Base-by-base conservation (phyloP, 2,329 filamentous ascomycete genomes). In the Akanthomyces dipterigenus region DNA sequence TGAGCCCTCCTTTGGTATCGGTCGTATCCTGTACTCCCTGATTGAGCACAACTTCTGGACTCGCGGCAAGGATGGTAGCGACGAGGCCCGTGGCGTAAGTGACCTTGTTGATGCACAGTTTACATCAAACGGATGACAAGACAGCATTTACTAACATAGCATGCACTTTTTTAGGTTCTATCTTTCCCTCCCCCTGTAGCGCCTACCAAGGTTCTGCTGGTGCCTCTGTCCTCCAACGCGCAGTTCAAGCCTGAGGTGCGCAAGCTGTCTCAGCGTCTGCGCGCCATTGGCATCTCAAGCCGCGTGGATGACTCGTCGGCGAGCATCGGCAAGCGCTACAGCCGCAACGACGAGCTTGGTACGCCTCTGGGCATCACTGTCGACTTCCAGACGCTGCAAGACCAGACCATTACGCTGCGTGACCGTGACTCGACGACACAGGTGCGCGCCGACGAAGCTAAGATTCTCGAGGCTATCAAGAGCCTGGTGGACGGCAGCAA, bases 11-110 rank as follows among this genome's bases (percentile, higher is more conserved):
- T 99, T 98, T 70, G 93, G 93, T 80, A 96, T 98, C 70, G 95
- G 93, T 63, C 87, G 93, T 69, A 97, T 98, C 65, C 80, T 98
- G 62, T 98, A 96, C 80, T 88, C 89, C 63, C 79, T 99, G 70
- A 89, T 96, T 72, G 95, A 99, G 79, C 95, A 99, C 77, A 87
- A 85, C 73, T 99, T 93, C 84, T 99, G 95, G 93, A 91, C 88
- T 59, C 89, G 95, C 65, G 81, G 73, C 60, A 81, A 73, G 63
- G 84, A 77, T 9, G 74, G 86, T 56, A 88, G 75, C 58, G 85
- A 78, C 55, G 92, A 95, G 74, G 88, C 91, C 59, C 90, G 93
- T 73, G 89, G 89, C 76, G 91, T 93, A 87, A 82, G 89, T 86
- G 5, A 14, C 22, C 28, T 61, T 62, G 53, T 1, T 8, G 22